These are phyloP conservation scores for Rhypophila decipiens DNA, from an alignment of 495 filamentous ascomycete genomes.

Conservation along the genomic window DNA sequence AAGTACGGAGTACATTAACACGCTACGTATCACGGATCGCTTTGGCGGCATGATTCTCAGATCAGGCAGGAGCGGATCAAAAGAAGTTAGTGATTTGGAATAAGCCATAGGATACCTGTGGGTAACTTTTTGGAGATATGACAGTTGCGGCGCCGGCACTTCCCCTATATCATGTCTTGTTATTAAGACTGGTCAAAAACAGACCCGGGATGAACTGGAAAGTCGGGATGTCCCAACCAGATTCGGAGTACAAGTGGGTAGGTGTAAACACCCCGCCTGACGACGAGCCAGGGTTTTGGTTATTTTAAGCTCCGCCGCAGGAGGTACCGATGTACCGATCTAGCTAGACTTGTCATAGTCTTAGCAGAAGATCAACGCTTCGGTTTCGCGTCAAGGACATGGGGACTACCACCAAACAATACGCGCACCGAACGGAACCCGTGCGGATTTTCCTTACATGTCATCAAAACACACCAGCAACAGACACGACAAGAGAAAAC, in stretches of 20 bases:
- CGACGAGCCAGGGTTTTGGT: slow-evolving; percentile 1
- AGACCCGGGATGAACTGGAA: slow-evolving; percentile 23
- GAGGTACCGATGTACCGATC: background rate
- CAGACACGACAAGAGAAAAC: no score
- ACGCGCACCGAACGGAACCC: no score
- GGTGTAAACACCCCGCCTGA: slow-evolving; percentile 4
- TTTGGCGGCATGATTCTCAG: slow-evolving; percentile 2
- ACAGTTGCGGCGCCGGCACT: slow-evolving; percentile 19
- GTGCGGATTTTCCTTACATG: no score
- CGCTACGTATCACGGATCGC: no score
- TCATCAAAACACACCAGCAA: no score
- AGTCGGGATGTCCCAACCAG: slow-evolving; percentile 12
- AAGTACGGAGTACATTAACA: no score
- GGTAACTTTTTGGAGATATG: background rate
- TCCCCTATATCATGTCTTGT: slow-evolving; percentile 19
- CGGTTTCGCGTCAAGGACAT: background rate
- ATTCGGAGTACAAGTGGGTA: slow-evolving; percentile 5
- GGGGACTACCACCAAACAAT: no score
- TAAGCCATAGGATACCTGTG: background rate
- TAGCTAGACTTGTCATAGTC: no score
- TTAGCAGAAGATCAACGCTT: no score
- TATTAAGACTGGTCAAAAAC: slow-evolving; percentile 16
- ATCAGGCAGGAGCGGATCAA: slow-evolving; percentile 5
- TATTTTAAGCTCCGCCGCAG: slow-evolving; percentile 8
- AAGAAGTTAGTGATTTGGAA: slow-evolving; percentile 3